These are phyloP conservation scores for Hypoxylon subgilvum DNA, from an alignment of 495 filamentous ascomycete species.

Conservation along the genomic window DNA sequence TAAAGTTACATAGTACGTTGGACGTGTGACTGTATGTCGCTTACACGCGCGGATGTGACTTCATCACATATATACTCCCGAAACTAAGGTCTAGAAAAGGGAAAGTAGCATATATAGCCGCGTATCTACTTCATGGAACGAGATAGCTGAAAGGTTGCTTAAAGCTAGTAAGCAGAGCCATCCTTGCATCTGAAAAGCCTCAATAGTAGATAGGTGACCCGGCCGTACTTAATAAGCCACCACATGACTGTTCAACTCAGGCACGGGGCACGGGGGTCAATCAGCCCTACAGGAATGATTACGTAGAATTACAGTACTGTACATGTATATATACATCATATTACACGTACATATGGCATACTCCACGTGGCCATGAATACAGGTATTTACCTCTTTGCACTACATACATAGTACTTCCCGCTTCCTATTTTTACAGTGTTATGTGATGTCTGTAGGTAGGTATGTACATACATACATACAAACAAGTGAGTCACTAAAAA, in stretches of 20 bases:
- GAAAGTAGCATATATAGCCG: not conserved
- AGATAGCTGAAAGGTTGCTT: too few species aligned
- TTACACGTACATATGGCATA: constrained; percentile 1
- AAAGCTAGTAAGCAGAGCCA: too few species aligned
- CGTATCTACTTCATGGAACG: too few species aligned
- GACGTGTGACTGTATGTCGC: constrained; percentile 8
- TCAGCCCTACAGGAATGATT: constrained; percentile 32
- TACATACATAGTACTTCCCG: not conserved
- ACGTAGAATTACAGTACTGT: not conserved
- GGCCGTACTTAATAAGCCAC: too few species aligned
- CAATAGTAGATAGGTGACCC: too few species aligned
- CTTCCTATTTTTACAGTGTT: too few species aligned
- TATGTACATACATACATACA: not conserved
- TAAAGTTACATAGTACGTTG: not conserved
- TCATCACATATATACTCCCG: constrained; percentile 12
- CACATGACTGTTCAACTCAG: not conserved
- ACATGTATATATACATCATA: not conserved
- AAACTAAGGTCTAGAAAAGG: constrained; percentile 2
- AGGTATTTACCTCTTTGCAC: not conserved
- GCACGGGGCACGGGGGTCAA: constrained; percentile 13
- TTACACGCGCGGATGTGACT: constrained; percentile 16
- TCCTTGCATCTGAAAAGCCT: too few species aligned
- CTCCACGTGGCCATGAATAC: constrained; percentile 30
- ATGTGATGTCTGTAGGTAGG: not conserved
- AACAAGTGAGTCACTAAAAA: too few species aligned